Base-by-base conservation (phyloP, 2,329 filamentous ascomycete species). In the Trichoderma semiorbis region DNA sequence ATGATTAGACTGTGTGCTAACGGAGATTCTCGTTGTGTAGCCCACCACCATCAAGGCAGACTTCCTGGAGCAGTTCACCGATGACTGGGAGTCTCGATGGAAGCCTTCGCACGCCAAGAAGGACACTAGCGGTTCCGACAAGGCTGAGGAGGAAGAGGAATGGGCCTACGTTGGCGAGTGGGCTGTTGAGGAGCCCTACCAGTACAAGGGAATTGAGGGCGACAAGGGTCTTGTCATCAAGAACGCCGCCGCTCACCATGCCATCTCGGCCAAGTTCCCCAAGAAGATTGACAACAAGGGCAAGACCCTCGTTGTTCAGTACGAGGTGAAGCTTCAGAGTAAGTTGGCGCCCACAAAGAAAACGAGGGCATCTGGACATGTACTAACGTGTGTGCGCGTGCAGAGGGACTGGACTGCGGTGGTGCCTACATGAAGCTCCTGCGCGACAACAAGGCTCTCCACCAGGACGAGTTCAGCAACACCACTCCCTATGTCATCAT, bases 391-490 rank as follows among this genome's bases (percentile, higher is more conserved):
- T 57, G 16, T n/a, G 60, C 34, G 28, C 26, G 7, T 72, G 11
- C 74, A 97, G 94, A 96, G 82, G 95, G 94, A 78, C 91, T 99
- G 74, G 95, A 98, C 84, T 99, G 96, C 82, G 96, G 96, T 88
- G 96, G 96, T 84, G 96, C 96, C 78, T 99, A 99, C 88, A 88
- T 99, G 88, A 99, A 99, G 92, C 93, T 99, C 77, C 93, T 99
- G 77, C 93, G 97, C 78, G 95, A 99, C 82, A 98, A 96, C 89
- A 95, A 95, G 88, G 92, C 93, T 83, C 94, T 99, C 78, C 94
- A 97, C 87, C 90, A 93, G 79, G 95, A 98, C 76, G 96, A 99
- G 87, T 99, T 99, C 88, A 94, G 93, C 83, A 98, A 99, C 85
- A 90, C 92, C 74, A 97, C 95, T 57, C 96, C 96, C 63, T 99